These are phyloP conservation scores for Pigoraptor vietnamica DNA, from an alignment of 78 protist species.

Conservation along the genomic window DNA sequence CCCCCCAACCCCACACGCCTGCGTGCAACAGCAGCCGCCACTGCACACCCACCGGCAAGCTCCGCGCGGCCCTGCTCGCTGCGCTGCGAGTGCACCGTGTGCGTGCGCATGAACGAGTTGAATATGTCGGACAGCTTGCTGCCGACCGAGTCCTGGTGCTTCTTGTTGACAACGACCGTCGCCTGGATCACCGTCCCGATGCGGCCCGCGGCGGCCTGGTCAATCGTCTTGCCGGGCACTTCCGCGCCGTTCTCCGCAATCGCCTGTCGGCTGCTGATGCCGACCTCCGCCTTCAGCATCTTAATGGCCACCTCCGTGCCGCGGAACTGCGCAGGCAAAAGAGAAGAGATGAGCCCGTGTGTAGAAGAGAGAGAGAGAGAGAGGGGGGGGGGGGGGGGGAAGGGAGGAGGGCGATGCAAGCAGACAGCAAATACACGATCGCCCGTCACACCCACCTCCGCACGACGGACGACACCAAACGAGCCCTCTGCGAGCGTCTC, in stretches of 20 bases:
- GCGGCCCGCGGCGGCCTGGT: neutral
- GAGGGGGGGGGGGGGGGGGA: neutral
- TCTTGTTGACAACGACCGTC: neutral
- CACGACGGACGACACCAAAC: neutral
- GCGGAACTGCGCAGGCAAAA: no score
- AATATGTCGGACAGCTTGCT: neutral
- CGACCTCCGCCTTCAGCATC: neutral
- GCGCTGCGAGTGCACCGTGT: neutral
- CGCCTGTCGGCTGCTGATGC: neutral
- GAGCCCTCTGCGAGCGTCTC: neutral
- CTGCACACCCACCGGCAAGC: no score
- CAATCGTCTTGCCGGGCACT: neutral
- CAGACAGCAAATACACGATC: no score
- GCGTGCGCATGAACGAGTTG: neutral
- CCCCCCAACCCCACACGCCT: no score
- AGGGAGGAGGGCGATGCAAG: neutral
- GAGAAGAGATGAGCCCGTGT: neutral
- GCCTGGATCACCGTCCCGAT: neutral
- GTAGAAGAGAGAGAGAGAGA: neutral
- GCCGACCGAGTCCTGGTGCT: neutral
- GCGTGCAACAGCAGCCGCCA: no score
- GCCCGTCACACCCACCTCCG: neutral
- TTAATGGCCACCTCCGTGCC: neutral
- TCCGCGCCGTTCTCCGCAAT: no score
- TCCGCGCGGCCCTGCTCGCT: neutral